Evolutionary conservation across 225 moss, liverwort and hornwort genomes (phyloP).

Genomic region (Ulota crispa): DNA sequence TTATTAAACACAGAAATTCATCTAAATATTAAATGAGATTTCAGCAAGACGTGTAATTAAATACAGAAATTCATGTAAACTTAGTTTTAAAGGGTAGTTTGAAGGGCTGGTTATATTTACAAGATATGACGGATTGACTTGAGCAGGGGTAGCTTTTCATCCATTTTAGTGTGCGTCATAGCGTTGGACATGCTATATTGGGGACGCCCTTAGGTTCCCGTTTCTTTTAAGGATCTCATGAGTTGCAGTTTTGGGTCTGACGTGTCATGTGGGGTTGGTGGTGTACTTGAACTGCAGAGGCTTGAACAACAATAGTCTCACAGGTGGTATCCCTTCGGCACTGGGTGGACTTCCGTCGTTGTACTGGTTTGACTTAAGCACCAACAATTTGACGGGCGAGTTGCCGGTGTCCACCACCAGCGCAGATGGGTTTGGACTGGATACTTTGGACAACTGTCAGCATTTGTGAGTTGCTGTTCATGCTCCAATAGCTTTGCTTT

Average conservation of each 20-base stretch:
- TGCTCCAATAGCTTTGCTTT: not conserved
- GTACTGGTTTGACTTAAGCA: slow-evolving; percentile 53
- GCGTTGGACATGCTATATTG: too few relatives aligned
- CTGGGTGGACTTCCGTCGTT: slow-evolving; percentile 33
- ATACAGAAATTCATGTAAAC: too few relatives aligned
- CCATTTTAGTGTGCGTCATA: too few relatives aligned
- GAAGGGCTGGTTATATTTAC: too few relatives aligned
- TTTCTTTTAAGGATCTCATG: not conserved
- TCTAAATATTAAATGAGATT: too few relatives aligned
- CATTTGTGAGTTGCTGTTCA: slow-evolving; percentile 38
- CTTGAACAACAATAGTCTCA: slow-evolving; percentile 46
- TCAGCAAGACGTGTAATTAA: too few relatives aligned
- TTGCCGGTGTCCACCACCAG: slow-evolving; percentile 44
- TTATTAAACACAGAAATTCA: too few relatives aligned
- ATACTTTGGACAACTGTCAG: slow-evolving; percentile 17
- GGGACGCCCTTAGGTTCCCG: not conserved
- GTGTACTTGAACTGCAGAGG: slow-evolving; percentile 25
- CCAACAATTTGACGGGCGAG: slow-evolving; percentile 42
- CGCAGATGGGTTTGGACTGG: slow-evolving; percentile 32
- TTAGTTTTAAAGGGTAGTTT: too few relatives aligned
- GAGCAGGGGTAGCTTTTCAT: too few relatives aligned
- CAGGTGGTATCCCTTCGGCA: slow-evolving; percentile 35
- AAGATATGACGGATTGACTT: too few relatives aligned
- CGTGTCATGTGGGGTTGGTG: not conserved
- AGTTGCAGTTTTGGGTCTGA: not conserved